These are phyloP conservation scores for Ascochyta viciae-villosae DNA, from an alignment of 2,329 filamentous ascomycete genomes.

Conservation along the genomic window DNA sequence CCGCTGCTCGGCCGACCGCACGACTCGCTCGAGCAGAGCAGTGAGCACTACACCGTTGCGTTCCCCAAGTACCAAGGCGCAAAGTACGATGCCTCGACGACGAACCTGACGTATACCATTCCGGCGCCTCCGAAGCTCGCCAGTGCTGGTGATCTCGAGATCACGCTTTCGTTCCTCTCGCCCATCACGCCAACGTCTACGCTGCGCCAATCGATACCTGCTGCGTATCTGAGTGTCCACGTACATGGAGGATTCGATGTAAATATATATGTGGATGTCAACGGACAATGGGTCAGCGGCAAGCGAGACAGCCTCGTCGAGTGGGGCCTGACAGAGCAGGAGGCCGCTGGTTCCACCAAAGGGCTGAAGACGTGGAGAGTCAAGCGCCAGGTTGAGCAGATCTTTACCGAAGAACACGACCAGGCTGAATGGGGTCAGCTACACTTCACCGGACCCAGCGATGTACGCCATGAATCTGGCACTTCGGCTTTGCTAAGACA, in stretches of 20 bases:
- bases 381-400: slow-evolving; percentile 65
- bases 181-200: slow-evolving; percentile 84
- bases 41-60: slow-evolving; percentile 62
- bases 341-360: slow-evolving; percentile 46
- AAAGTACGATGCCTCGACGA: slow-evolving; percentile 73
- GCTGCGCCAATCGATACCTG: slow-evolving; percentile 80
- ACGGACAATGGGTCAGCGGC: slow-evolving; percentile 79
- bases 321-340: slow-evolving; percentile 67
- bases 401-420: slow-evolving; percentile 76
- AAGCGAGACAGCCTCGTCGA: slow-evolving; percentile 71
- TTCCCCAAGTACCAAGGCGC: slow-evolving; percentile 67
- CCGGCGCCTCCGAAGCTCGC: slow-evolving; percentile 51
- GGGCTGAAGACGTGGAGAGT: slow-evolving; percentile 72
- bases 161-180: slow-evolving; percentile 73
- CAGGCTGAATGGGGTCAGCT: slow-evolving; percentile 85
- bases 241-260: slow-evolving; percentile 69
- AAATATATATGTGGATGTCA: slow-evolving; percentile 57
- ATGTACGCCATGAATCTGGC: slow-evolving; percentile 74
- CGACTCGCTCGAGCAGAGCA: slow-evolving; percentile 61
- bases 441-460: slow-evolving; percentile 74
- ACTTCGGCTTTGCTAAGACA: slow-evolving; percentile 70
- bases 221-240: slow-evolving; percentile 76
- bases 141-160: slow-evolving; percentile 55
- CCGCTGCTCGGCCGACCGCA: slow-evolving; percentile 71
- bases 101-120: slow-evolving; percentile 71